phyloP scores from a whole-genome alignment of 371 early-diverging fungal genomes.

The Circinella minor region DNA sequence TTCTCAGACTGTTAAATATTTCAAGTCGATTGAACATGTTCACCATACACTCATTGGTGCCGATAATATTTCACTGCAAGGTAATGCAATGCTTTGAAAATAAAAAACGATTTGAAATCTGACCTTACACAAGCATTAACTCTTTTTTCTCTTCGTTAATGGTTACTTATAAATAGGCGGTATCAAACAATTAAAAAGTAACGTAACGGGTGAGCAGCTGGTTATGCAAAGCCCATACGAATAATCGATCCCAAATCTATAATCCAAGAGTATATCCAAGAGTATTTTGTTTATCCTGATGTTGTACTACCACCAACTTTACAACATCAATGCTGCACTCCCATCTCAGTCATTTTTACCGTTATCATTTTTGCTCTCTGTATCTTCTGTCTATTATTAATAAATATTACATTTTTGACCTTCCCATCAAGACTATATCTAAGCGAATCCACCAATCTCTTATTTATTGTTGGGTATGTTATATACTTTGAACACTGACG shows the following conservation, averaged over 20 bases:
- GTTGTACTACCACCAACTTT: too few species aligned
- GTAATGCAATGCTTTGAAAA: conserved; percentile 19
- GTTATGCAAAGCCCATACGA: conserved; percentile 2
- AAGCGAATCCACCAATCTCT: too few species aligned
- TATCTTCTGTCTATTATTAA: too few species aligned
- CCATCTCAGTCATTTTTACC: too few species aligned
- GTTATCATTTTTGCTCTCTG: too few species aligned
- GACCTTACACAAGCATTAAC: background rate
- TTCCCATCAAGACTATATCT: too few species aligned
- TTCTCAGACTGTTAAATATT: conserved; percentile 80
- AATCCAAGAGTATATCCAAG: background rate
- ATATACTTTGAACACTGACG: too few species aligned
- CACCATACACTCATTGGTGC: conserved; percentile 81
- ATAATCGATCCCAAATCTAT: background rate
- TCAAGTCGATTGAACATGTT: conserved; percentile 89
- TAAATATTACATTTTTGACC: too few species aligned
- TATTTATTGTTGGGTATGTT: too few species aligned
- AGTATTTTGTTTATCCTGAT: background rate
- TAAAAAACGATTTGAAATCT: background rate
- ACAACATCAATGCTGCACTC: too few species aligned
- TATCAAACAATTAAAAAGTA: conserved; percentile 6
- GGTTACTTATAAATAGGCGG: background rate
- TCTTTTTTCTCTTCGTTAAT: background rate
- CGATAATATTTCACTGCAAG: conserved; percentile 82
- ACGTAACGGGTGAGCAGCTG: conserved; percentile 7